Evolutionary conservation across 345 rosid genomes (phyloP), one percentile per base, ranked within the genome.

Genomic region (Camelina sativa): DNA sequence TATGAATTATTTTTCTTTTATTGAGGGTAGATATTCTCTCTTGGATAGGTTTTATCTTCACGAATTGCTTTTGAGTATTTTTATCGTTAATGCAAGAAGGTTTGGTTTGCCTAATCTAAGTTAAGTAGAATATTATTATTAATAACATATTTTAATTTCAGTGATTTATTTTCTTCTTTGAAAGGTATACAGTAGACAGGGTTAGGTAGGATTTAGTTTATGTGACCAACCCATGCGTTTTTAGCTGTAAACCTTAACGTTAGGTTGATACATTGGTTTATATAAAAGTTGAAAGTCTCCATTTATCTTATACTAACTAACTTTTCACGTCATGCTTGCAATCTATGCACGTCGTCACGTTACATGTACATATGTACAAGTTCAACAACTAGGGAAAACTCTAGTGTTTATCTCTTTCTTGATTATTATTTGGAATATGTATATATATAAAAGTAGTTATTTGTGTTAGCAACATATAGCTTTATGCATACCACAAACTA

Each of bases 161-260:
- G 8, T 55, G 50, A n/a, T 71, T 2, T 28, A 19, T 11, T 4
- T 52, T 69, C 8, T 44, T n/a, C 34, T 6, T 50, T 62, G 56
- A 25, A 76, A 68, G 35, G 55, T 59, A 52, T 38, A 19, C 28
- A 67, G 68, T 60, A 52, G 37, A 62, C 53, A 62, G 60, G 38
- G 71, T 77, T 77, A 66, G 77, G 77, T 72, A 23, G 56, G 63
- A 59, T 73, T 71, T 65, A 50, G 65, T 80, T 73, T 61, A 19
- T 56, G 25, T 61, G 54, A 69, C 71, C 74, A 69, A 51, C 30
- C 43, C 28, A 52, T 67, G 62, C 60, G 15, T 47, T 63, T 68
- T 54, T 44, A 56, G 80, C 71, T 76, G 60, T 70, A 46, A 51
- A 48, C 66, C 66, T 40, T 64, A 56, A 63, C 57, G 56, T 56